Evolutionary conservation across 73 alveolate species (phyloP), one percentile per base, ranked within the genome.

Genomic region (Breviolum minutum): DNA sequence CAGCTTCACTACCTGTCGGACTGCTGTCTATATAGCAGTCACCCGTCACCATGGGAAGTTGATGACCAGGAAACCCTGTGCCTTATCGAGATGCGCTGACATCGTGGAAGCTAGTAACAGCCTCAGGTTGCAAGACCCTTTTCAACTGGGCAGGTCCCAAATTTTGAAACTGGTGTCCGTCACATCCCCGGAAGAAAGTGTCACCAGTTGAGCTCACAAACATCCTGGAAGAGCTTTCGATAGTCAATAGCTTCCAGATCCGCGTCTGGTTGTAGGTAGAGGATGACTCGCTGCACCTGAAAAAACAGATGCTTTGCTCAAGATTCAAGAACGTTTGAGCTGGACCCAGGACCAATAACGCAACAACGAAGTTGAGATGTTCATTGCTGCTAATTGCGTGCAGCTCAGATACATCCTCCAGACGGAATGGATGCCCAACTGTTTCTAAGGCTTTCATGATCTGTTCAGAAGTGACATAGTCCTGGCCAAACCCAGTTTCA

Each of bases 1-100:
- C 54, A 40, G 54, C 54, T 40, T 40, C 54, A 40, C 54, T 40
- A 40, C 54, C 54, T 40, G 54, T 40, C 54, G 54, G 54, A 40
- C 54, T 40, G 54, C 54, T 40, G 54, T 40, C 54, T 40, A 40
- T 40, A 40, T 40, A 40, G 54, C 54, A 40, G 54, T 40, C 54
- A 40, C 3, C 54, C 54, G 54, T 40, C 54, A 40, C 54, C 3
- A 40, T 40, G 54, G 54, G 3, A 40, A 40, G 54, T 40, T 40
- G 54, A 40, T 40, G 5, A 40, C 0, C 54, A 3, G 54, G 54
- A 40, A 40, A 40, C 54, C 54, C 81, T 48, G 12, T 8, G 86
- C 92, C 98, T 92, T 90, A 92, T 8, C 98, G 98, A 14, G 91
- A 73, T 24, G 98, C 98, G 68, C 98, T 92, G 69, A 92, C 91